Conservation (phyloP, 805 yeast species). For the Candida montana region DNA sequence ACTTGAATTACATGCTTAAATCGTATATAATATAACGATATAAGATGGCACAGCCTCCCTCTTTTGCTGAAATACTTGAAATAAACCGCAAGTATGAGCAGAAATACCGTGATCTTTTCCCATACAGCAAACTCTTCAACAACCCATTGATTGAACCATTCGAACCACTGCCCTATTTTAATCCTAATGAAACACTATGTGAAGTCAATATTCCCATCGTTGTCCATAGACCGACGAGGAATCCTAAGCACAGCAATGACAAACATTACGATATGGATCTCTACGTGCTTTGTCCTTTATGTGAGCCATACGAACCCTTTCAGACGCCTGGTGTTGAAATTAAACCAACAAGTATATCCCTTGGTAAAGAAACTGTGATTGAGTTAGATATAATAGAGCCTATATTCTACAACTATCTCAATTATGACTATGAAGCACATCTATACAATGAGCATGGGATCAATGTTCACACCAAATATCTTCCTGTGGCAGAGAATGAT, state of each 20-base stretch:
- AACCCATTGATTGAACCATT: not conserved
- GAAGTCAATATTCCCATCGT: not conserved
- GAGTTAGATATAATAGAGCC: not conserved
- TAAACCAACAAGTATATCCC: not conserved
- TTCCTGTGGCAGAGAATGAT: not conserved
- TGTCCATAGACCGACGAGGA: not conserved
- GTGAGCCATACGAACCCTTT: not conserved
- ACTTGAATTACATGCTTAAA: not conserved
- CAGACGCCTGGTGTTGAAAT: not conserved
- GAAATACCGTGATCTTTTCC: not conserved
- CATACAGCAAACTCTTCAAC: not conserved
- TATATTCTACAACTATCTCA: not conserved
- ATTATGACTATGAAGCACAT: not conserved
- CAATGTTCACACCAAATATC: not conserved
- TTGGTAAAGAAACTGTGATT: not conserved
- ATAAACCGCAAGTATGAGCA: not conserved
- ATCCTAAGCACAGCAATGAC: not conserved
- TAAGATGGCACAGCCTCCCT: not conserved
- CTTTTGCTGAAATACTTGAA: not conserved
- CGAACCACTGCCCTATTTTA: not conserved
- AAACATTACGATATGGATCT: conserved; percentile 1
- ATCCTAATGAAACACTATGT: not conserved
- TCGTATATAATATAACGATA: too few relatives aligned
- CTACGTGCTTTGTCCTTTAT: not conserved
- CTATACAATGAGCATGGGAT: not conserved